Conservation (phyloP, 176 grass and related monocot genomes). For the Zoysia pacifica region DNA sequence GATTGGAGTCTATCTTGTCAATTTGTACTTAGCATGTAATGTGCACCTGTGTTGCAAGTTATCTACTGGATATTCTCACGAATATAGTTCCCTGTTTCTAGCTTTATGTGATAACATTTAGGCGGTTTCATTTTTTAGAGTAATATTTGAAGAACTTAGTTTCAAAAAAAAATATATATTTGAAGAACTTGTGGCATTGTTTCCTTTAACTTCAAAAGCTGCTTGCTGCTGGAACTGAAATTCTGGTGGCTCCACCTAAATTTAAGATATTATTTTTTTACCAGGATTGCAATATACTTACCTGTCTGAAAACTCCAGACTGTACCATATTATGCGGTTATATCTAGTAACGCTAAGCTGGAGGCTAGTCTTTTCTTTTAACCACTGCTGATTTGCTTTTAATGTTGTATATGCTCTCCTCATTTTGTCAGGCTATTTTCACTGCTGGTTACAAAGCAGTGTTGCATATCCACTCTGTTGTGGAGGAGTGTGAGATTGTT, state of each 20-base stretch:
- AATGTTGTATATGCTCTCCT: neutral
- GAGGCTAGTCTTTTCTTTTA: too few relatives aligned
- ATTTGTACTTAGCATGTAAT: neutral
- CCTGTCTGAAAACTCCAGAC: too few relatives aligned
- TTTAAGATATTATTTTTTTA: neutral
- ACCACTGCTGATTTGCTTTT: neutral
- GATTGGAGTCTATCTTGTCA: slow-evolving; percentile 10
- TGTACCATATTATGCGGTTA: too few relatives aligned
- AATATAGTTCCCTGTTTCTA: neutral
- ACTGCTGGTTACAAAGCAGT: slow-evolving; percentile 74
- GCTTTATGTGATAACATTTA: neutral
- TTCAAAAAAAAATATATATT: too few relatives aligned
- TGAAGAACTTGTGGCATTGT: neutral
- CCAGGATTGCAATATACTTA: neutral
- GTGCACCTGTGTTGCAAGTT: neutral
- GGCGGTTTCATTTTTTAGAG: neutral
- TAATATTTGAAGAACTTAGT: neutral
- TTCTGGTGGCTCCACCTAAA: neutral
- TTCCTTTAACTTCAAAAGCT: neutral
- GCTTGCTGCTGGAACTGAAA: neutral
- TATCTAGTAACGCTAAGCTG: too few relatives aligned
- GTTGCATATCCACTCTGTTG: slow-evolving; percentile 65
- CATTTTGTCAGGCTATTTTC: slow-evolving; percentile 57
- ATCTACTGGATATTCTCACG: neutral
- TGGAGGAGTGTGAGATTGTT: slow-evolving; percentile 81